A percentile compares a stretch with the other conserved stretches of the same genome.
Evolutionary conservation across 2,329 filamentous ascomycete species (phyloP).

Genomic region (Cercospora berteroae): DNA sequence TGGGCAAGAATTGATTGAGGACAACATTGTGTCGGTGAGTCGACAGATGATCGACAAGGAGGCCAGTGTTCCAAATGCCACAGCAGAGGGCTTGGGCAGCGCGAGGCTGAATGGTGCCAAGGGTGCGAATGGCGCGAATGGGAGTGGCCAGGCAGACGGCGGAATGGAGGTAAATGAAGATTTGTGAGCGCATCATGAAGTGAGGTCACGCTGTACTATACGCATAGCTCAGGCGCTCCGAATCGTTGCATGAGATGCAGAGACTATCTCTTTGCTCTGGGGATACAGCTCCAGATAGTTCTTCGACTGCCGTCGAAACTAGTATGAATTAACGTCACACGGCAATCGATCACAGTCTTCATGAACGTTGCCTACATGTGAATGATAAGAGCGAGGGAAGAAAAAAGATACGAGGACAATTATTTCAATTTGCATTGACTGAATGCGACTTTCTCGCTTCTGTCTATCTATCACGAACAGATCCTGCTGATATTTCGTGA

Average conservation of each 20-base stretch:
- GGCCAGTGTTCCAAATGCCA: slow-evolving; percentile 80
- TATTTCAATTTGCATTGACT: background rate
- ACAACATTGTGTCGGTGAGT: slow-evolving; percentile 98
- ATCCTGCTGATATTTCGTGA: background rate
- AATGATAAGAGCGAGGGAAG: background rate
- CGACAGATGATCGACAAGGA: slow-evolving; percentile 99
- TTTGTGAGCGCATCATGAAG: slow-evolving; percentile 6
- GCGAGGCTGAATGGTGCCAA: slow-evolving; percentile 19
- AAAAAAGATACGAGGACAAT: background rate
- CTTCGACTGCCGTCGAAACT: background rate
- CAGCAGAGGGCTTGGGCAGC: slow-evolving; percentile 43
- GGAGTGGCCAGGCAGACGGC: slow-evolving; percentile 13
- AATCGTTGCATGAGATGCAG: background rate
- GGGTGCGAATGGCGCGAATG: slow-evolving; percentile 16
- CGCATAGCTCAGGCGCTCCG: background rate
- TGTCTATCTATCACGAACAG: background rate
- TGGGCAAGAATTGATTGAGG: slow-evolving; percentile 93
- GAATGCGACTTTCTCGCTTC: background rate
- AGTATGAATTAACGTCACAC: background rate
- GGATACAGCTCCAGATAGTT: background rate
- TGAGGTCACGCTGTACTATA: slow-evolving; percentile 7
- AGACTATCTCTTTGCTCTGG: background rate
- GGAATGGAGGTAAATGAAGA: slow-evolving; percentile 31
- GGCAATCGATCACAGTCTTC: background rate
- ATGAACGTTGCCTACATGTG: background rate